Conservation (phyloP, 495 filamentous ascomycete genomes). For the Cairneyella variabilis region DNA sequence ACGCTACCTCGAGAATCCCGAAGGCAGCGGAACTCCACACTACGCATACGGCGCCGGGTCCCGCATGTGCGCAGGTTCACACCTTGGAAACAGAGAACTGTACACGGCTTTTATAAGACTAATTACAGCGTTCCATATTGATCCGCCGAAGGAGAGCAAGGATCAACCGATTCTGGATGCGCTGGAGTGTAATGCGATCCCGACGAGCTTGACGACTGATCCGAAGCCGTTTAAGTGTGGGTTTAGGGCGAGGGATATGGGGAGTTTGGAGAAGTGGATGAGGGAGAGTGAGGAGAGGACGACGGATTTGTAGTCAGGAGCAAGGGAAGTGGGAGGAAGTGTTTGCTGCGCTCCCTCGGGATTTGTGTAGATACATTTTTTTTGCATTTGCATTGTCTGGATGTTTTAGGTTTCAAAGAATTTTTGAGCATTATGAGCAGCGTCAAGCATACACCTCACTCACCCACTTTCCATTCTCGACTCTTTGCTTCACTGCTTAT, state of each 20-base stretch:
- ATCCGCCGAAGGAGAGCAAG: constrained; percentile 24
- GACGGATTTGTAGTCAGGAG: constrained; percentile 19
- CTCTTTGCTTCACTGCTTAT: no score
- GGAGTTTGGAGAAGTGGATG: constrained; percentile 46
- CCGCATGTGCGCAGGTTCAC: constrained; percentile 71
- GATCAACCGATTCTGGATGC: constrained; percentile 56
- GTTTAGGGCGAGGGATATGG: constrained; percentile 44
- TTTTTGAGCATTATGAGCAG: no score
- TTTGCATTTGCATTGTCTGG: no score
- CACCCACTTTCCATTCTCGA: no score
- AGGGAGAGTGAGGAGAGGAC: constrained; percentile 43
- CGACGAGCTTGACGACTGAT: constrained; percentile 64
- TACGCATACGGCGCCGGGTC: constrained; percentile 68
- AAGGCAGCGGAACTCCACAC: constrained; percentile 60
- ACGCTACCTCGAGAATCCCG: constrained; percentile 56
- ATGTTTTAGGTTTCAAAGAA: no score
- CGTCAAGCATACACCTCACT: no score
- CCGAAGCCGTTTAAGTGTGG: constrained; percentile 66
- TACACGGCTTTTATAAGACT: constrained; percentile 67
- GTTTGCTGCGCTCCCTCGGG: no score
- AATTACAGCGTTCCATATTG: constrained; percentile 56
- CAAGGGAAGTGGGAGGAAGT: no score
- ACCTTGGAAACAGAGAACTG: constrained; percentile 63
- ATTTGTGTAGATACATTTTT: no score
- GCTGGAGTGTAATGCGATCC: constrained; percentile 58